A percentile compares a stretch with the other conserved stretches of the same genome.
phyloP scores from a whole-genome alignment of 257 asterid species.

The Verbena officinalis region DNA sequence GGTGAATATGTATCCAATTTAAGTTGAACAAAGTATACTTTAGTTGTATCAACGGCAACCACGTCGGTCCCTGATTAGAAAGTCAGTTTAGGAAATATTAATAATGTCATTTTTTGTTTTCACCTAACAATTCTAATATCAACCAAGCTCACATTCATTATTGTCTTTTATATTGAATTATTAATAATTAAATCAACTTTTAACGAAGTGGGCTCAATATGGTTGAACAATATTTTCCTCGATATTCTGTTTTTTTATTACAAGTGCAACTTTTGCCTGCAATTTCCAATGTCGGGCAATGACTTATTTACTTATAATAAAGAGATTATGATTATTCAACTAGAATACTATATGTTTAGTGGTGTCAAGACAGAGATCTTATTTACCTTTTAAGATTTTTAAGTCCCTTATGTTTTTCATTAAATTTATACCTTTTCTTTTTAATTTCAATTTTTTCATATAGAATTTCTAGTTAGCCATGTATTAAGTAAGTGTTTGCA shows the following conservation, averaged over 20 bases:
- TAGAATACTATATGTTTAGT: no score
- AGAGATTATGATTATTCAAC: no score
- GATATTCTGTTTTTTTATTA: neutral
- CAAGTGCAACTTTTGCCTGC: neutral
- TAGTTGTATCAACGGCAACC: neutral
- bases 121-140: conserved; percentile 18
- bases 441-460: no score
- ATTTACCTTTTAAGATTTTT: no score
- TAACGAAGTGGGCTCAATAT: neutral
- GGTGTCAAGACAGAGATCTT: no score
- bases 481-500: no score
- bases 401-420: no score
- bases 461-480: no score
- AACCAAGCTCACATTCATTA: neutral
- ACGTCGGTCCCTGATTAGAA: conserved; percentile 6
- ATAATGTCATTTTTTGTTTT: conserved; percentile 3
- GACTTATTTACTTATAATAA: neutral
- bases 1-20: neutral
- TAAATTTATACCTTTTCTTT: no score
- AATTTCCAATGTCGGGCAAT: neutral
- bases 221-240: neutral
- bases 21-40: neutral
- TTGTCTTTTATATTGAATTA: neutral
- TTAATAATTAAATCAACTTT: neutral
- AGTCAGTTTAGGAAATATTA: conserved; percentile 13